Evolutionary conservation across 331 rosid genomes (phyloP), one percentile per base, ranked within the genome.

Genomic region (Pyrus hybrid): DNA sequence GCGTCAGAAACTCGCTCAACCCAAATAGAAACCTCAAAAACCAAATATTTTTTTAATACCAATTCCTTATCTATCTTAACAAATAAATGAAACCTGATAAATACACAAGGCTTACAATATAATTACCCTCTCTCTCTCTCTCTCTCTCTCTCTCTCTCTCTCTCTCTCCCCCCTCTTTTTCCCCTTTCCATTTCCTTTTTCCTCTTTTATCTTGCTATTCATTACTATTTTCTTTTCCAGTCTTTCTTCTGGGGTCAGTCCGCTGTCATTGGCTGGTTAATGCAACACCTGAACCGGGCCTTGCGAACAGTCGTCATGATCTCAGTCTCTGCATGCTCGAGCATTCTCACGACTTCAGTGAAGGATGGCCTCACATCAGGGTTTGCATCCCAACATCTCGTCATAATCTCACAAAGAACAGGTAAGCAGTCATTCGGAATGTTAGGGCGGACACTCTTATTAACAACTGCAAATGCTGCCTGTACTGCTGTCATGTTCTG

Each of bases 371-470:
- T 82, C 10, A 92, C 96, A 76, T 94, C 97, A 5, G 99, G 97
- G 76, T 94, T 90, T 73, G 97, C 86, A 75, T 94, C 99, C 99
- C 99, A 94, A 90, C 99, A 94, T 72, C 96, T 88, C 37, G 96
- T 87, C 99, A 94, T 92, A 75, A 94, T 94, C 73, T 94, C 99
- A 13, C 92, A 87, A 47, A 94, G 96, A 54, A 87, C 87, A 29
- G 97, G 92, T 61, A 94, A 80, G 92, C 99, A 94, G 30, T 94
- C 99, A 22, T 79, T 77, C 3, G 99, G 99, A 54, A n/a, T n/a
- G n/a, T n/a, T n/a, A n/a, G n/a, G n/a, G n/a, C n/a, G n/a, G n/a
- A n/a, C n/a, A n/a, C n/a, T n/a, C n/a, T n/a, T n/a, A n/a, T n/a
- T n/a, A n/a, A n/a, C n/a, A n/a, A n/a, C n/a, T n/a, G n/a, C n/a